Percentiles rank a stretch among this genome's conserved stretches.
These are phyloP conservation scores for Vaccinium macrocarpon DNA, from an alignment of 148 eudicot species.

Conservation along the genomic window DNA sequence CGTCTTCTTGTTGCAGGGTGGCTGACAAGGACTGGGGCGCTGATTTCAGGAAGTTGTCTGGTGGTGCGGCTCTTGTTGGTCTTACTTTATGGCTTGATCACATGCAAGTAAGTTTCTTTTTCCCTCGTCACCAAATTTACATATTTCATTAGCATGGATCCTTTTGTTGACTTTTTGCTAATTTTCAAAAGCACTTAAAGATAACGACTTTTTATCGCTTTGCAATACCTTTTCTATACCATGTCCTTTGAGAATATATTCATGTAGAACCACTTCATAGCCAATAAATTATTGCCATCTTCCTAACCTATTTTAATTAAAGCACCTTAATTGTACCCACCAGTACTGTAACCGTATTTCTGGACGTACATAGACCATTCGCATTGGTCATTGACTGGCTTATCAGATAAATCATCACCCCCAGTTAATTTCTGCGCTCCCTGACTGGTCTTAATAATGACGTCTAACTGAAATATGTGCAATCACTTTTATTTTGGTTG, in stretches of 20 bases:
- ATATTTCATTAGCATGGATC: not conserved
- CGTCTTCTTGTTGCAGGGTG: slow-evolving; percentile 53
- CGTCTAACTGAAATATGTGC: not conserved
- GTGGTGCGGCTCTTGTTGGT: slow-evolving; percentile 98
- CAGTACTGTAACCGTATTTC: not conserved
- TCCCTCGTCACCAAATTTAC: not conserved
- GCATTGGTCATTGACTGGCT: not conserved
- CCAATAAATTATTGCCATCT: not conserved
- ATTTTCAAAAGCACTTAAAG: not conserved
- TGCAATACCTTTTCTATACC: not conserved
- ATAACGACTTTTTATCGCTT: not conserved
- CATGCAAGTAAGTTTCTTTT: slow-evolving; percentile 73
- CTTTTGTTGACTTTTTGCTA: not conserved
- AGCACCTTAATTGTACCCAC: not conserved
- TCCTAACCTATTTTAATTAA: not conserved
- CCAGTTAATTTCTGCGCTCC: not conserved
- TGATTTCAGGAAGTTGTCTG: slow-evolving; percentile 92
- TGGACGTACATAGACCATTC: not conserved
- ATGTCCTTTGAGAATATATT: not conserved
- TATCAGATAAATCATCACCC: not conserved
- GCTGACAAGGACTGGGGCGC: slow-evolving; percentile 99
- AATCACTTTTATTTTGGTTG: slow-evolving; percentile 1
- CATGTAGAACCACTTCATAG: not conserved
- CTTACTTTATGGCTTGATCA: slow-evolving; percentile 97
- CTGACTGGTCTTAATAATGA: slow-evolving; percentile 3